Evolutionary conservation across 805 yeast genomes (phyloP), one percentile per base, ranked within the genome.

Genomic region (Zygoascus flipseniorum): DNA sequence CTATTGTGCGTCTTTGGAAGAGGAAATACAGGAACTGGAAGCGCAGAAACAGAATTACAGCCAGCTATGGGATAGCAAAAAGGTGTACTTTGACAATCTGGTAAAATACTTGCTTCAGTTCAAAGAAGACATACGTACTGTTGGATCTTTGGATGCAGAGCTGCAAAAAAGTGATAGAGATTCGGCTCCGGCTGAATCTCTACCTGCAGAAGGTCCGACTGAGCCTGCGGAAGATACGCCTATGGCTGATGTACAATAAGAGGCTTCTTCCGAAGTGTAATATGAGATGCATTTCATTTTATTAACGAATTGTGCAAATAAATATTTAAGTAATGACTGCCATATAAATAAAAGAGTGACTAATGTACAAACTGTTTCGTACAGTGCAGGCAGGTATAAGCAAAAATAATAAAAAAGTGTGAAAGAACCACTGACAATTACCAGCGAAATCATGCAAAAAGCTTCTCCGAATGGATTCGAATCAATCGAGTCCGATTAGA

Each of bases 21-120:
- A 56, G 23, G 68, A 65, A 31, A 60, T 65, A 11, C 50, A 28
- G 13, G 65, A 59, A 47, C 54, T 66, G 46, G 57, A 62, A 43
- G 47, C 43, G 10, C 58, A 54, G 46, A 54, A 53, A 47, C 51
- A 46, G 8, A 52, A 51, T 23, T 52, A 52, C 43, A 54, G 56
- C 14, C 43, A 50, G 20, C 52, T 50, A 18, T 64, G 67, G 68
- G 43, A 52, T 10, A 52, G 52, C 9, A 55, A 65, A 8, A 51
- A 57, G 35, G 56, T 43, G 16, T 57, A 59, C 51, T 64, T 64
- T 42, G 56, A 47, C 6, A 56, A 55, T 35, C 52, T 64, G 26
- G 43, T 59, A 28, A 56, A 56, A 8, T 58, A 59, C 13, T 39
- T 65, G 23, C 58, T 57, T 23, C 55, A 55, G 48, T 64, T 61